phyloP scores from a whole-genome alignment of 345 rosid genomes.

The Aethionema arabicum region DNA sequence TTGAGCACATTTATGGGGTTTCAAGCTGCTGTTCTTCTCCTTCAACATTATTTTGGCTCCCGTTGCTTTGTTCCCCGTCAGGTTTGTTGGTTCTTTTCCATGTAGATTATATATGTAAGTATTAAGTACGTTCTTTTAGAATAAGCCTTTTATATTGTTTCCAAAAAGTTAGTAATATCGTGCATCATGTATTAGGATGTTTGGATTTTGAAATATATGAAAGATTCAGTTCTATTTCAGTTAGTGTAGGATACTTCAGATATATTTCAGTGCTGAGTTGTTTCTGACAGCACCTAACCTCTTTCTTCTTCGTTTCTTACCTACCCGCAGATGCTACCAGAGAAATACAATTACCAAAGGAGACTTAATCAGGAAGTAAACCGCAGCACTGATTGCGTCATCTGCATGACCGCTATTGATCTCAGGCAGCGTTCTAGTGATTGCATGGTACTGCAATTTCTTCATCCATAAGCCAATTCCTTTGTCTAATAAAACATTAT shows the following conservation, averaged over 20 bases:
- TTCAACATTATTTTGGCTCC: constrained; percentile 93
- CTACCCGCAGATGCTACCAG: constrained; percentile 84
- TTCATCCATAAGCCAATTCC: constrained; percentile 31
- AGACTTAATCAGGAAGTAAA: constrained; percentile 52
- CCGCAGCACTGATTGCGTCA: constrained; percentile 77
- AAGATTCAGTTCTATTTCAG: background rate
- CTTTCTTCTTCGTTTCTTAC: constrained; percentile 6
- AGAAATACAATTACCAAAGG: constrained; percentile 88
- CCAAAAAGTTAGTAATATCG: too few relatives aligned
- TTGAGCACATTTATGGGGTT: constrained; percentile 68
- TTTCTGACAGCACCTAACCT: constrained; percentile 13
- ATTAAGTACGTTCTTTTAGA: too few relatives aligned
- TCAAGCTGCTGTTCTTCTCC: constrained; percentile 85
- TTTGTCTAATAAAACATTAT: background rate
- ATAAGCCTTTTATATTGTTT: too few relatives aligned
- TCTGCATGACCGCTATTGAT: constrained; percentile 94
- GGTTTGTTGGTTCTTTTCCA: constrained; percentile 47
- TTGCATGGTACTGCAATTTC: constrained; percentile 67
- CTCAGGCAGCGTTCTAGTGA: constrained; percentile 59
- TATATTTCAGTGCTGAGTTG: constrained; percentile 2
- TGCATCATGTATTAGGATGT: too few relatives aligned
- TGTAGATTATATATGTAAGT: background rate
- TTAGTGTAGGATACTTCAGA: constrained; percentile 8
- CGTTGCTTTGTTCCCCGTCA: constrained; percentile 94
- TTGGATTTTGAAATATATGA: too few relatives aligned